These are phyloP conservation scores for Malassezia caprae DNA, from an alignment of 1,284 basidiomycete species.

Conservation along the genomic window DNA sequence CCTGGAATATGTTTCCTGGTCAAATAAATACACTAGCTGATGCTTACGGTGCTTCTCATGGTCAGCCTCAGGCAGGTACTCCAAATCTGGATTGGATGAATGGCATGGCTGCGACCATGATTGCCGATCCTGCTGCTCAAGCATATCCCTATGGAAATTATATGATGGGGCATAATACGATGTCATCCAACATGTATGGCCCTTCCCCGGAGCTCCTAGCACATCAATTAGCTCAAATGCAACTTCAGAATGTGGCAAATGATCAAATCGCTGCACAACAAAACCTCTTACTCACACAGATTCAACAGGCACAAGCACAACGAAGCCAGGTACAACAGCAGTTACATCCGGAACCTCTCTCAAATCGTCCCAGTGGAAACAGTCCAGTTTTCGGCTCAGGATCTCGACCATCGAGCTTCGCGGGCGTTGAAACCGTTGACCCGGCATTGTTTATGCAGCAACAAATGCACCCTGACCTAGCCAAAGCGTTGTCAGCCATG, in stretches of 20 bases:
- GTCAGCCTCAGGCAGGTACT: conserved; percentile 8
- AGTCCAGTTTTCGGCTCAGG: background rate
- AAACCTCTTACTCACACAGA: conserved; percentile 8
- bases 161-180: background rate
- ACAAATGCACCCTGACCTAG: background rate
- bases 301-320: conserved; percentile 13
- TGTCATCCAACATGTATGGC: background rate
- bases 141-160: background rate
- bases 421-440: background rate
- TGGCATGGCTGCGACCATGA: conserved; percentile 4
- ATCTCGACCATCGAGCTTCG: background rate
- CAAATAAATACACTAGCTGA: conserved; percentile 4
- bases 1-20: conserved; percentile 2
- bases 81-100: conserved; percentile 8
- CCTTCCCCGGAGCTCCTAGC: background rate
- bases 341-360: background rate
- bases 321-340: background rate
- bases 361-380: background rate
- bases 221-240: conserved; percentile 9
- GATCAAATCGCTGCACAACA: conserved; percentile 15
- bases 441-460: background rate
- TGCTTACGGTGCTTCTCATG: conserved; percentile 17
- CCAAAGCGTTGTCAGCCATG: conserved; percentile 6
- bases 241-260: conserved; percentile 9
- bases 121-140: background rate